Evolutionary conservation across 2,329 filamentous ascomycete genomes (phyloP).

Genomic region (Fusarium veterinarium): DNA sequence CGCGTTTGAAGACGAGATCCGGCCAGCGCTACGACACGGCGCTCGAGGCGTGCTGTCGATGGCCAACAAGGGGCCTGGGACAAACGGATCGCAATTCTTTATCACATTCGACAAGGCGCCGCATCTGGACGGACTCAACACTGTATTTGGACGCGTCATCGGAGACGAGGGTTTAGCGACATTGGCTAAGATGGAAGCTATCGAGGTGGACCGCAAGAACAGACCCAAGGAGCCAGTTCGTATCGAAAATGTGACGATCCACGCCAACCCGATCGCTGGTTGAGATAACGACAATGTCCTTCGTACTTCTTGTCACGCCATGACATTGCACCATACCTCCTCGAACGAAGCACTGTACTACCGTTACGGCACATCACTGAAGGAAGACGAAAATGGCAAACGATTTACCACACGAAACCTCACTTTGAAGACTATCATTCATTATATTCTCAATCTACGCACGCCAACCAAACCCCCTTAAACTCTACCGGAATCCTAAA

Average conservation of each 20-base stretch:
- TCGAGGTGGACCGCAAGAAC: slow-evolving; percentile 82
- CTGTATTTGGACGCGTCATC: slow-evolving; percentile 81
- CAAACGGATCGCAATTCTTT: slow-evolving; percentile 86
- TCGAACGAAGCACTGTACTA: background rate
- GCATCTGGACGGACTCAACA: slow-evolving; percentile 86
- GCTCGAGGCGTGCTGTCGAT: slow-evolving; percentile 78
- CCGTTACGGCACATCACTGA: background rate
- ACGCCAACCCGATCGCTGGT: slow-evolving; percentile 81
- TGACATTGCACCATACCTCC: background rate
- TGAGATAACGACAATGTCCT: slow-evolving; percentile 48
- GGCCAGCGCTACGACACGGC: slow-evolving; percentile 75
- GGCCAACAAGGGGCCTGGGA: slow-evolving; percentile 80
- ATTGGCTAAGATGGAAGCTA: slow-evolving; percentile 75
- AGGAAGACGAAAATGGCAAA: background rate
- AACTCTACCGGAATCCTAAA: background rate
- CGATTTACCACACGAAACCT: background rate
- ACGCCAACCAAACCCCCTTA: background rate
- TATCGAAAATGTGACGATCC: slow-evolving; percentile 78
- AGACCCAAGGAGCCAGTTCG: slow-evolving; percentile 73
- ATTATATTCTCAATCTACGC: background rate
- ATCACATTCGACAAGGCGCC: slow-evolving; percentile 80
- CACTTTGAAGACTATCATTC: background rate
- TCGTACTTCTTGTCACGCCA: background rate
- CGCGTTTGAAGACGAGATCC: slow-evolving; percentile 84
- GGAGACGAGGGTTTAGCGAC: slow-evolving; percentile 73